These are phyloP conservation scores for Cryptosporidium ryanae DNA, from an alignment of 169 alveolate genomes.

Conservation along the genomic window DNA sequence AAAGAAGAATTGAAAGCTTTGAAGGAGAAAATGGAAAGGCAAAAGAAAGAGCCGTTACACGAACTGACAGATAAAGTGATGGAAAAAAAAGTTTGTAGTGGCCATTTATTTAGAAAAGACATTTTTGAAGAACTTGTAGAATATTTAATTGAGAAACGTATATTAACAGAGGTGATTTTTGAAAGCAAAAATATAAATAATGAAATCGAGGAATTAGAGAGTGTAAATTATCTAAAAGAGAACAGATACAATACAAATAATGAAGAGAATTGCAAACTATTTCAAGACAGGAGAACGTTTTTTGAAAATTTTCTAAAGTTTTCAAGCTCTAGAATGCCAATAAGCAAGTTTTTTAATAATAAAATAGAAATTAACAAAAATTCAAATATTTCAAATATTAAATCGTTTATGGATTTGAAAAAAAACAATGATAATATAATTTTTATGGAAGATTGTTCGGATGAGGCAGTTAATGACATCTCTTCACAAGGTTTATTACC, in stretches of 20 bases:
- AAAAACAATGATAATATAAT: neutral
- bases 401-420: neutral
- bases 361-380: neutral
- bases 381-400: neutral
- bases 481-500: neutral
- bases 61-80: neutral
- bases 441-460: neutral
- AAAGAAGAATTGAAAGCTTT: conserved; percentile 11
- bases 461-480: neutral
- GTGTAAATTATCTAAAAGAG: neutral
- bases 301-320: neutral
- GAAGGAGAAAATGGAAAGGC: neutral
- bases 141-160: conserved; percentile 14
- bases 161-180: conserved; percentile 12
- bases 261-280: neutral
- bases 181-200: neutral
- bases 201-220: neutral
- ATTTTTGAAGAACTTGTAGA: conserved; percentile 27
- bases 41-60: neutral
- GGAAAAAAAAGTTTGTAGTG: conserved; percentile 6
- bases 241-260: neutral
- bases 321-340: neutral
- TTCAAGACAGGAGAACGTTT: neutral
- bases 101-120: neutral
- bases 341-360: neutral